These are phyloP conservation scores for Astragalus membranaceus DNA, from an alignment of 306 rosid species.

Conservation along the genomic window DNA sequence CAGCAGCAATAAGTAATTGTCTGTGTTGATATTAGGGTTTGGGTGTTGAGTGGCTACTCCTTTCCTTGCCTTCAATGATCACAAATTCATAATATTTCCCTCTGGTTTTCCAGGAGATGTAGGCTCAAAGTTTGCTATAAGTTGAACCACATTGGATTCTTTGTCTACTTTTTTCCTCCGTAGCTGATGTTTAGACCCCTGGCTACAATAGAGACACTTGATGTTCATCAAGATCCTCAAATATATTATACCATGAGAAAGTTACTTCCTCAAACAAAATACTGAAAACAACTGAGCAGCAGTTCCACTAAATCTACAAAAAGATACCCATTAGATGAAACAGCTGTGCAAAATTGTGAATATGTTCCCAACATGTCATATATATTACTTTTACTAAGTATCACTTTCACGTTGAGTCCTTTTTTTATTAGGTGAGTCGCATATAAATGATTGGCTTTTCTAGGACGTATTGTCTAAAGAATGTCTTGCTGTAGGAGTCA, in stretches of 20 bases:
- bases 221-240: neutral
- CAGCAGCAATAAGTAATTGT: neutral
- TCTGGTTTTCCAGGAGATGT: neutral
- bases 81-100: neutral
- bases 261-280: neutral
- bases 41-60: neutral
- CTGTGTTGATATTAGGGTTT: constrained; percentile 9
- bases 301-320: neutral
- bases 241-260: neutral
- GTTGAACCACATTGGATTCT: neutral
- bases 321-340: constrained; percentile 5
- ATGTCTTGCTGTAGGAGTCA: neutral
- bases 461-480: neutral
- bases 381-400: neutral
- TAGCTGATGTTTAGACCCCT: neutral
- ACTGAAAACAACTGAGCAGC: neutral
- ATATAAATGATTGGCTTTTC: constrained; percentile 1
- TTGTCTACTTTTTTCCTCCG: neutral
- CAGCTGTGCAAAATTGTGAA: neutral
- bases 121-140: neutral
- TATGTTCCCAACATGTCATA: neutral
- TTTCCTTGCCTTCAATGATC: neutral
- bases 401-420: neutral
- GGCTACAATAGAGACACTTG: neutral
- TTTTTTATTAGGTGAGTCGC: constrained; percentile 1